Evolutionary conservation across 2,329 filamentous ascomycete species (phyloP).

Genomic region (Zymoseptoria ardabiliae): DNA sequence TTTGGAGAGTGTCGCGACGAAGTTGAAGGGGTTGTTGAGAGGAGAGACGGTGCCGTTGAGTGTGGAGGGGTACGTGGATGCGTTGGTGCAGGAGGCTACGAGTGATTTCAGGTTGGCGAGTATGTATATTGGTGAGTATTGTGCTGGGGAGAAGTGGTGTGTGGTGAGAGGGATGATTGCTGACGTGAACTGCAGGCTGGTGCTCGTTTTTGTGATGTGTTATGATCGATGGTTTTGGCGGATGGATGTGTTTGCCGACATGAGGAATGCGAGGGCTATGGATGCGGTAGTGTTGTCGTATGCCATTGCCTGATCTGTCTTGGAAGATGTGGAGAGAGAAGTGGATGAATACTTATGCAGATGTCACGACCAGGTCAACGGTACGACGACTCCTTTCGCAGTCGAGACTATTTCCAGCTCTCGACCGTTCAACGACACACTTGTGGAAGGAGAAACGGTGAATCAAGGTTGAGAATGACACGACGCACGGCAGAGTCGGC

Average conservation of each 20-base stretch:
- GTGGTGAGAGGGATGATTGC: not conserved
- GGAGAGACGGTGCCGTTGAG: slow-evolving; percentile 88
- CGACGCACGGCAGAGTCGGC: not conserved
- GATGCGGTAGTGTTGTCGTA: not conserved
- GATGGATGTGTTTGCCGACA: not conserved
- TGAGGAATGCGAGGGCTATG: not conserved
- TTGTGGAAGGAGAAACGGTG: not conserved
- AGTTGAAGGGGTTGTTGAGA: slow-evolving; percentile 74
- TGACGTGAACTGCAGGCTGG: slow-evolving; percentile 12
- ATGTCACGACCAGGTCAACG: not conserved
- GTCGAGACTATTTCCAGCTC: not conserved
- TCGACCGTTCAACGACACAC: not conserved
- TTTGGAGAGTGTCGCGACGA: slow-evolving; percentile 78
- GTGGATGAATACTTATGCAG: not conserved
- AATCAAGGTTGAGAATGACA: not conserved
- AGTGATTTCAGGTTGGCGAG: slow-evolving; percentile 70
- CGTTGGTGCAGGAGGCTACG: slow-evolving; percentile 80
- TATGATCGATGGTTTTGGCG: not conserved
- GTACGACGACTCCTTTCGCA: not conserved
- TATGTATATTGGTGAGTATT: slow-evolving; percentile 81
- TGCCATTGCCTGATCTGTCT: not conserved
- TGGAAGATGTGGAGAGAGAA: not conserved
- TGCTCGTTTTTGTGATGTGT: slow-evolving; percentile 16
- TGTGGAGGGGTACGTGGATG: slow-evolving; percentile 95
- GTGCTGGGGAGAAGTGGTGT: not conserved